A percentile compares a stretch with the other conserved stretches of the same genome.
Evolutionary conservation across 495 filamentous ascomycete genomes (phyloP).

Genomic region (Talaromyces ruber): DNA sequence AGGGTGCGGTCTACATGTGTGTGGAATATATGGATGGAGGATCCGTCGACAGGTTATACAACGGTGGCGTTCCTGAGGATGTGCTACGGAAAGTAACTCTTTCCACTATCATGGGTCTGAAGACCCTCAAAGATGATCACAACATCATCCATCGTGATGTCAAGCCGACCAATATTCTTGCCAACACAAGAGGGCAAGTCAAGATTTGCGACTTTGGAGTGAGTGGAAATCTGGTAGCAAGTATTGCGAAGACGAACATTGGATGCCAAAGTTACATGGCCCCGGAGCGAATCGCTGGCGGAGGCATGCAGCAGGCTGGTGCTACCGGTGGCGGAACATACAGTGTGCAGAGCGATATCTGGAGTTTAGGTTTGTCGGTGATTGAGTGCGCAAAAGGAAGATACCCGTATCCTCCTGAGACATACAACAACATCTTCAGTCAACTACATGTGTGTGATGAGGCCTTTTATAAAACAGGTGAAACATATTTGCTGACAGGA

Average conservation of each 20-base stretch:
- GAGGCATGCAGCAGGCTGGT: slow-evolving; percentile 68
- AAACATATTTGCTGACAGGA: slow-evolving; percentile 4
- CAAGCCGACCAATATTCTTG: slow-evolving; percentile 95
- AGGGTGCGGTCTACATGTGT: slow-evolving; percentile 98
- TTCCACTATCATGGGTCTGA: slow-evolving; percentile 86
- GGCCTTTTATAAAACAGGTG: not conserved
- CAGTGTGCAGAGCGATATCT: slow-evolving; percentile 96
- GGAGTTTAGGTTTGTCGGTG: slow-evolving; percentile 88
- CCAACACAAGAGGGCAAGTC: slow-evolving; percentile 82
- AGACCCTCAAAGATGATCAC: slow-evolving; percentile 92
- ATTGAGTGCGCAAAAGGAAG: slow-evolving; percentile 94
- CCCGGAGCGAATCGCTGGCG: slow-evolving; percentile 85
- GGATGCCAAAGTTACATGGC: slow-evolving; percentile 99
- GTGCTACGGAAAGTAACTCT: slow-evolving; percentile 86
- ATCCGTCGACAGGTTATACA: slow-evolving; percentile 95
- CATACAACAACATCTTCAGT: slow-evolving; percentile 97
- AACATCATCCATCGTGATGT: slow-evolving; percentile 99
- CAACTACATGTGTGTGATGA: slow-evolving; percentile 77
- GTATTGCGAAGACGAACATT: slow-evolving; percentile 98
- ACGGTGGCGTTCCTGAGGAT: slow-evolving; percentile 82
- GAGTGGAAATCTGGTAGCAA: slow-evolving; percentile 91
- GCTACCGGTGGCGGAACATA: slow-evolving; percentile 76
- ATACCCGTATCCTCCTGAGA: slow-evolving; percentile 97
- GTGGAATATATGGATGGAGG: slow-evolving; percentile 99
- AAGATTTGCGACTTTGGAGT: slow-evolving; percentile 99